Evolutionary conservation across 306 rosid species (phyloP).

Genomic region (Lathyrus tuberosus): DNA sequence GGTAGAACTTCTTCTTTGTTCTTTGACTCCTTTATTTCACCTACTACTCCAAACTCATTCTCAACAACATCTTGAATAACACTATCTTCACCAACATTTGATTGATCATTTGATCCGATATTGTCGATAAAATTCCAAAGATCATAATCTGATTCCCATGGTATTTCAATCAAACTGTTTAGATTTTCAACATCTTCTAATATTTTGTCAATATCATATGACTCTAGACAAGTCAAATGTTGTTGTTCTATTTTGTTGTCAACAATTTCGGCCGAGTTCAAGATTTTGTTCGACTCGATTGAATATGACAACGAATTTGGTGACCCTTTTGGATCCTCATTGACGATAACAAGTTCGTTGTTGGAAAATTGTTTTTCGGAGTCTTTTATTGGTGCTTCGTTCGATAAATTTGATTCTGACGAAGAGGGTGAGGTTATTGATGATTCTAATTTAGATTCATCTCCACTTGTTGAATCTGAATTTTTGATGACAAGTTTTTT

Average conservation of each 20-base stretch:
- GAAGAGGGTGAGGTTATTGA: conserved; percentile 65
- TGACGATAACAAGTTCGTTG: conserved; percentile 24
- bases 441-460: conserved; percentile 59
- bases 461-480: conserved; percentile 21
- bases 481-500: conserved; percentile 50
- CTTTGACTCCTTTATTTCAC: conserved; percentile 39
- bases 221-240: conserved; percentile 38
- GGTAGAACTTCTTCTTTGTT: conserved; percentile 28
- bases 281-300: conserved; percentile 47
- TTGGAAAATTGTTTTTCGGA: conserved; percentile 37
- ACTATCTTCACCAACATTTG: conserved; percentile 39
- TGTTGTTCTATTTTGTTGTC: conserved; percentile 32
- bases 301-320: conserved; percentile 43
- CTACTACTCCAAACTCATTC: conserved; percentile 63
- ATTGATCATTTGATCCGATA: conserved; percentile 32
- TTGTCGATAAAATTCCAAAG: conserved; percentile 73
- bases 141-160: conserved; percentile 59
- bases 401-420: conserved; percentile 47
- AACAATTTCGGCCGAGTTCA: conserved; percentile 43
- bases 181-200: conserved; percentile 48
- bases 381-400: conserved; percentile 19
- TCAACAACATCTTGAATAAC: conserved; percentile 39
- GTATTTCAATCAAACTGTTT: conserved; percentile 40
- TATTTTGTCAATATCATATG: conserved; percentile 36
- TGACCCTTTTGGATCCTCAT: conserved; percentile 43